These are phyloP conservation scores for Tricholoma terreum DNA, from an alignment of 768 basidiomycete species.

Conservation along the genomic window DNA sequence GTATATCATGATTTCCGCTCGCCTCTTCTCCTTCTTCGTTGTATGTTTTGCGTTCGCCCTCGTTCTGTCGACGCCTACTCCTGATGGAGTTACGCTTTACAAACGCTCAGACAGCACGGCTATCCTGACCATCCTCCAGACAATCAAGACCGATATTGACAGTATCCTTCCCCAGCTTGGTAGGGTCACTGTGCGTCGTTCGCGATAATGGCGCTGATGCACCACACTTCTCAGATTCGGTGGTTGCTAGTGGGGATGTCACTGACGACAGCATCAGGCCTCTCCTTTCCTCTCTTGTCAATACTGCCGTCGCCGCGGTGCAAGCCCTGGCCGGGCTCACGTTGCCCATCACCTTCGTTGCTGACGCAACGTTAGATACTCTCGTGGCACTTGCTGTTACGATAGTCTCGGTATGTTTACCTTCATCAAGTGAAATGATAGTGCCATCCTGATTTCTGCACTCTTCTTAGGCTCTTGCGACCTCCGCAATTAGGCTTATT, in stretches of 20 bases:
- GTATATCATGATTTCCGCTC: background rate
- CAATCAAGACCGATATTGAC: background rate
- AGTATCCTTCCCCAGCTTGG: conserved; percentile 1
- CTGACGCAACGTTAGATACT: background rate
- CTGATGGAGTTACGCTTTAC: background rate
- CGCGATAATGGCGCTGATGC: background rate
- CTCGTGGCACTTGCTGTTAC: background rate
- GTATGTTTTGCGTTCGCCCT: background rate
- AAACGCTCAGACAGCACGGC: background rate
- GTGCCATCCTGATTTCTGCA: too few relatives aligned
- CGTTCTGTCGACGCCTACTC: background rate
- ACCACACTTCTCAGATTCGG: background rate
- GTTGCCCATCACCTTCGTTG: background rate
- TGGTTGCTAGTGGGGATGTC: background rate
- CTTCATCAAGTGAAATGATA: too few relatives aligned
- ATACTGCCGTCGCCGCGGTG: background rate
- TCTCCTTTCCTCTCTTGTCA: background rate
- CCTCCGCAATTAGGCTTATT: too few relatives aligned
- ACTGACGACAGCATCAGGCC: background rate
- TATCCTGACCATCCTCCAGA: background rate
- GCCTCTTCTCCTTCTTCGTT: background rate
- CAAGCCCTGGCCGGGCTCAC: background rate
- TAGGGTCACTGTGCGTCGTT: background rate
- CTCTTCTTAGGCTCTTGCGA: too few relatives aligned
- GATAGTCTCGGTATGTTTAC: background rate